Base-by-base conservation (phyloP, 345 rosid species). In the Heritiera fomes region DNA sequence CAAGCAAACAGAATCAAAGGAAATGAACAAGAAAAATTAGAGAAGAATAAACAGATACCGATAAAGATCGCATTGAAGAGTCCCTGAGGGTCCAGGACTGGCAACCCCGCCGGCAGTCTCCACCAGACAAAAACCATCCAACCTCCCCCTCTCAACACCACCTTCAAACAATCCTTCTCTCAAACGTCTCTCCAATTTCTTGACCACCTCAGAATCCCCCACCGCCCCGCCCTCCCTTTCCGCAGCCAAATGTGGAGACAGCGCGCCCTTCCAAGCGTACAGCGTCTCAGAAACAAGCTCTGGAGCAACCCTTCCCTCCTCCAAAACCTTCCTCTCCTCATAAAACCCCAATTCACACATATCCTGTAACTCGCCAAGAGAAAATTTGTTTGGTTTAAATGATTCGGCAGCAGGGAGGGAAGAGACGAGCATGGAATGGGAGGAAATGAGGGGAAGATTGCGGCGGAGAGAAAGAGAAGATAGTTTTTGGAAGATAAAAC, bases 61-160 rank as follows among this genome's bases (percentile, higher is more conserved):
- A 72, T 93, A 96, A 65, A 96, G 87, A 62, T 96, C 97, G 43
- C 99, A 96, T 71, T 94, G 99, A 78, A 92, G 95, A 74, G 98
- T 84, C 23, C 98, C 97, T 0, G 98, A 90, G 3, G 99, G 97
- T 3, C 89, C 97, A 0, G 98, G 98, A 70, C 97, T 94, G 0
- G 98, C 99, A 62, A 96, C 95, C 18, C 99, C 98, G 2, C 99
- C 99, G 13, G 99, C 95, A 65, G 99, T 92, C 85, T 96, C 98
- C 55, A 96, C 88, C 60, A 96, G 83, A 79, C 94, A 92, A 8
- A 95, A 81, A 68, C 78, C 77, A 55, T 84, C 83, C 75, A 78
- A 62, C 77, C 56, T 58, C 70, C 50, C 84, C n/a, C 41, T 52
- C 70, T 73, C 59, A 20, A 49, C 43, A 74, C 75, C 84, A 84